phyloP scores from a whole-genome alignment of 2,329 filamentous ascomycete genomes.

The Fusarium heterosporum region DNA sequence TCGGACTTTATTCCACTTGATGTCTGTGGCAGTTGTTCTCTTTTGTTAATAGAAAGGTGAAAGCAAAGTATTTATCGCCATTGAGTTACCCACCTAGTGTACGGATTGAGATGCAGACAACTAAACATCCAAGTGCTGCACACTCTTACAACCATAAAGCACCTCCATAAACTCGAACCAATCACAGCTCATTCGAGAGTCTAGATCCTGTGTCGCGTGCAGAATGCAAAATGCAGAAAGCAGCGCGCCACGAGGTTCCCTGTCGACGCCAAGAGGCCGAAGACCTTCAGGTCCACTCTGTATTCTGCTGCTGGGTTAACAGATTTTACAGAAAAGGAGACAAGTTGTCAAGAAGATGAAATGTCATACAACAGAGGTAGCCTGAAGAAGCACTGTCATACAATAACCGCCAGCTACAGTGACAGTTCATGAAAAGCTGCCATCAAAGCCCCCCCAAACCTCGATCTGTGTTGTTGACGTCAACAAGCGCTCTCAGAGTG shows the following conservation, averaged over 20 bases:
- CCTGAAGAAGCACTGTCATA: background rate
- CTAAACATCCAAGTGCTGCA: constrained; percentile 14
- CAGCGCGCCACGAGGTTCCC: constrained; percentile 31
- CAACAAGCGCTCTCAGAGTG: constrained; percentile 11
- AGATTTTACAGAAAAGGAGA: constrained; percentile 1
- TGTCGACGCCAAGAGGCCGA: constrained; percentile 20
- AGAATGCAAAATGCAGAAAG: no score
- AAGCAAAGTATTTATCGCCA: no score
- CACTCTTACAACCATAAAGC: constrained; percentile 8
- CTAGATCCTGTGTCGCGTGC: constrained; percentile 37
- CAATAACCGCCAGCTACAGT: background rate
- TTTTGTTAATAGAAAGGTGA: no score
- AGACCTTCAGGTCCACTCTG: constrained; percentile 29
- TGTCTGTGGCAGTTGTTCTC: background rate
- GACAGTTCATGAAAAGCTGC: background rate
- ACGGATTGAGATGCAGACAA: constrained; percentile 7
- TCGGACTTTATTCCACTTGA: background rate
- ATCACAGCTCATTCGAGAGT: constrained; percentile 17
- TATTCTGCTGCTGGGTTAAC: constrained; percentile 24
- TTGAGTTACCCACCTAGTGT: background rate
- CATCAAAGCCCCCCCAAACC: background rate
- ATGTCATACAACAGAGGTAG: background rate
- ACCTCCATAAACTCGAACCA: constrained; percentile 8
- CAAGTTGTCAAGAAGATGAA: background rate
- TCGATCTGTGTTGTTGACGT: background rate